phyloP scores from a whole-genome alignment of 192 early-diverging fungal genomes.

The Linnemannia exigua region DNA sequence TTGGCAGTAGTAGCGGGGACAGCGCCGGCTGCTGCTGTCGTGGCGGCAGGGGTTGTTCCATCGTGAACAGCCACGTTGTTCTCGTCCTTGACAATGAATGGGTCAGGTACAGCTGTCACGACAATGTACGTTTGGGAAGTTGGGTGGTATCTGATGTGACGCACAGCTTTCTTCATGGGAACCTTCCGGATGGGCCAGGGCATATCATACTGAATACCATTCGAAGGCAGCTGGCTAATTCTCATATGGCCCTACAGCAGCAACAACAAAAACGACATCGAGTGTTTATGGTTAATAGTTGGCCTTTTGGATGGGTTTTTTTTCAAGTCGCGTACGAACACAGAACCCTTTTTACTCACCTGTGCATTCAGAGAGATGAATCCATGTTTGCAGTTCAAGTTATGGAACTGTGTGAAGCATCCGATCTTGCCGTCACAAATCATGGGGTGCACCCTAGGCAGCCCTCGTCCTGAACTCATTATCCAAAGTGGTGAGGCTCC shows the following conservation, averaged over 20 bases:
- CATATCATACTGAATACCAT: conserved; percentile 78
- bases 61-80: conserved; percentile 67
- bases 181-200: conserved; percentile 84
- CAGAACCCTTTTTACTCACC: conserved; percentile 57
- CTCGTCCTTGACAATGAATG: conserved; percentile 81
- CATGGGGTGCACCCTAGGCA: conserved; percentile 81
- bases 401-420: conserved; percentile 83
- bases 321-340: neutral
- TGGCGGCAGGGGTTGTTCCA: neutral
- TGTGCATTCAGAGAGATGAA: conserved; percentile 80
- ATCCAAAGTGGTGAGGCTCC: conserved; percentile 83
- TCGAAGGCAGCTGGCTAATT: conserved; percentile 73
- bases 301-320: neutral
- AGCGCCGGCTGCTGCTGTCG: neutral
- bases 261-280: neutral
- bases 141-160: conserved; percentile 88
- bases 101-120: conserved; percentile 73
- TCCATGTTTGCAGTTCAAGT: conserved; percentile 81
- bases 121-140: conserved; percentile 86
- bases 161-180: conserved; percentile 72
- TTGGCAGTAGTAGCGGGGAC: neutral
- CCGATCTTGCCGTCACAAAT: conserved; percentile 73
- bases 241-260: conserved; percentile 69
- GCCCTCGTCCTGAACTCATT: conserved; percentile 72
- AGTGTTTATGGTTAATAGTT: neutral